These are phyloP conservation scores for Pterocarpus santalinus DNA, from an alignment of 306 rosid genomes.

Conservation along the genomic window DNA sequence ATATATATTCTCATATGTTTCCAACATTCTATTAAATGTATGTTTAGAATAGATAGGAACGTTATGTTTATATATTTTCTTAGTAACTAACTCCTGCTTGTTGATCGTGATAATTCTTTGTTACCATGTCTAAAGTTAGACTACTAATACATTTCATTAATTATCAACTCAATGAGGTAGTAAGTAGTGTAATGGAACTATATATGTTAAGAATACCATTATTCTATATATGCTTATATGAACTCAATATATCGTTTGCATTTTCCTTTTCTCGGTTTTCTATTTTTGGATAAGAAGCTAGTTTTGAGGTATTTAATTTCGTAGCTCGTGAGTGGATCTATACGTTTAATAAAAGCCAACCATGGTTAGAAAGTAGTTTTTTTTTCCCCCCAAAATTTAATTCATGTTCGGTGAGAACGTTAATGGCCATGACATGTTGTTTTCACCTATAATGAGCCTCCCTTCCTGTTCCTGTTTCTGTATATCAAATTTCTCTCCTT, in stretches of 20 bases:
- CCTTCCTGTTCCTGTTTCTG: slow-evolving; percentile 4
- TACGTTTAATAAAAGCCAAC: background rate
- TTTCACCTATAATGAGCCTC: slow-evolving; percentile 34
- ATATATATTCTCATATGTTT: background rate
- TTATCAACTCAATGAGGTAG: background rate
- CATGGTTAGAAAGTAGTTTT: background rate
- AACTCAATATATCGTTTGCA: background rate
- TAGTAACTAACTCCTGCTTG: background rate
- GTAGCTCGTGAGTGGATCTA: background rate
- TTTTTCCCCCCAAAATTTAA: background rate
- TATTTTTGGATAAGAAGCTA: background rate
- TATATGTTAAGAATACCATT: background rate
- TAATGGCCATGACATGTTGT: slow-evolving; percentile 42
- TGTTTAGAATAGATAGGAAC: background rate
- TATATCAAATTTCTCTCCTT: background rate
- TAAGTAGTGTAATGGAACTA: background rate
- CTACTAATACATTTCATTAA: background rate
- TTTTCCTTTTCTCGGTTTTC: background rate
- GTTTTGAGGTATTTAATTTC: slow-evolving; percentile 4
- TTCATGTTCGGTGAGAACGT: slow-evolving; percentile 56
- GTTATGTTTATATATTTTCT: background rate
- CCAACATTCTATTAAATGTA: background rate
- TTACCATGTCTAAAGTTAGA: background rate
- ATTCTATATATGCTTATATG: background rate
- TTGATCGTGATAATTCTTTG: background rate